phyloP scores from a whole-genome alignment of 305 asterid genomes.

The Petunia hybrid region DNA sequence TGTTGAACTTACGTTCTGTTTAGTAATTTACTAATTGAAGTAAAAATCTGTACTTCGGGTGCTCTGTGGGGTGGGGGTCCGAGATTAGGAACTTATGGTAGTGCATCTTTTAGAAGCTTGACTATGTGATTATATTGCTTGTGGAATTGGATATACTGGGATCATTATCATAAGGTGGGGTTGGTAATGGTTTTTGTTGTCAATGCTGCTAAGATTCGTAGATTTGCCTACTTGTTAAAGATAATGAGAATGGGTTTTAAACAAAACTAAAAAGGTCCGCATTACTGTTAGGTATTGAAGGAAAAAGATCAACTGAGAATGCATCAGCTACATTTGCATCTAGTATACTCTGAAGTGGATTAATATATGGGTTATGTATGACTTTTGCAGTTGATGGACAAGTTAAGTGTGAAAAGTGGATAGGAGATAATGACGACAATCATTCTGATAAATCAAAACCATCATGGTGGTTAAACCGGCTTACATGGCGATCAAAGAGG shows the following conservation, averaged over 20 bases:
- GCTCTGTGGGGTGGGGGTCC: background rate
- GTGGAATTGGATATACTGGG: too few relatives aligned
- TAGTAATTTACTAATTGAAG: background rate
- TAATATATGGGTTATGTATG: conserved; percentile 34
- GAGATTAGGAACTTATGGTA: background rate
- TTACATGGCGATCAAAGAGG: conserved; percentile 64
- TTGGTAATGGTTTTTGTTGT: too few relatives aligned
- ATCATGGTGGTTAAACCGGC: conserved; percentile 75
- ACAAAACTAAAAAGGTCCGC: too few relatives aligned
- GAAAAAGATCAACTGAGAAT: background rate
- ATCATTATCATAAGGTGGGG: too few relatives aligned
- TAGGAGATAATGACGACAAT: conserved; percentile 60
- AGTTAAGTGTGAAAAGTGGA: conserved; percentile 82
- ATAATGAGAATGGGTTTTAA: too few relatives aligned
- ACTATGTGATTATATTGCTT: background rate
- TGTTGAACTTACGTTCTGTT: background rate
- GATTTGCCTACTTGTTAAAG: too few relatives aligned
- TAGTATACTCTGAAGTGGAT: conserved; percentile 7
- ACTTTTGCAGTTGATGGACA: conserved; percentile 69
- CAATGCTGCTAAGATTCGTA: too few relatives aligned
- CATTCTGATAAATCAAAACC: conserved; percentile 68
- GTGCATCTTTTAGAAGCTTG: conserved; percentile 15
- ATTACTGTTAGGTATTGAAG: background rate
- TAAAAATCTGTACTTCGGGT: background rate
- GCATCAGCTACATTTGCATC: background rate